These are phyloP conservation scores for Rhizoctonia solani DNA, from an alignment of 1,284 basidiomycete genomes.

Conservation along the genomic window DNA sequence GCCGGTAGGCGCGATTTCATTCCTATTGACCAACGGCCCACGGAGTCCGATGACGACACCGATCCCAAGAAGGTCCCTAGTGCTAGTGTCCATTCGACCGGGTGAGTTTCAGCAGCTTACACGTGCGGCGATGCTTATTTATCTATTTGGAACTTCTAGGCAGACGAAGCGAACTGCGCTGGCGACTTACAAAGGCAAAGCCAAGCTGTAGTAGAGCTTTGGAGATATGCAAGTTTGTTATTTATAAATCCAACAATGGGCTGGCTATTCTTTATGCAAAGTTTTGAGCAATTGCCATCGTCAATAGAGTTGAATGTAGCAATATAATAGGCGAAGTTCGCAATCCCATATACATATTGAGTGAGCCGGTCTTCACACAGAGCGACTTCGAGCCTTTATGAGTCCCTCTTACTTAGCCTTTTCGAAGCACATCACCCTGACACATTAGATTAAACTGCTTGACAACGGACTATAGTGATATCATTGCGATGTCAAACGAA, in stretches of 20 bases:
- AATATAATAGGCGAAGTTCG: background rate
- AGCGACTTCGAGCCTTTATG: background rate
- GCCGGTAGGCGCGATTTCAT: slow-evolving; percentile 72
- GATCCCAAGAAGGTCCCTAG: slow-evolving; percentile 60
- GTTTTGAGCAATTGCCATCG: no score
- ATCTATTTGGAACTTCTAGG: slow-evolving; percentile 47
- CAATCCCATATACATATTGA: background rate
- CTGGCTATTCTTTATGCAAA: background rate
- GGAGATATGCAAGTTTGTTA: background rate
- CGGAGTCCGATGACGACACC: slow-evolving; percentile 52
- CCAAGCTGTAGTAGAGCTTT: slow-evolving; percentile 53
- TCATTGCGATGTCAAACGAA: slow-evolving; percentile 13
- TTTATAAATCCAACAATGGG: background rate
- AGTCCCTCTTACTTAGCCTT: slow-evolving; percentile 17
- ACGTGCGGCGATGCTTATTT: background rate
- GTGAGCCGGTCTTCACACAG: slow-evolving; percentile 42
- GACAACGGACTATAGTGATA: slow-evolving; percentile 17
- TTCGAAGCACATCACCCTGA: slow-evolving; percentile 29
- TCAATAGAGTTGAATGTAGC: no score
- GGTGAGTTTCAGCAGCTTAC: slow-evolving; percentile 51
- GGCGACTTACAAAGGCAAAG: slow-evolving; percentile 68
- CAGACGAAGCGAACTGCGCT: slow-evolving; percentile 77
- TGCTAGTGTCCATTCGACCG: slow-evolving; percentile 65
- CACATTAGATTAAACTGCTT: slow-evolving; percentile 23
- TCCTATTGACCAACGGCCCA: slow-evolving; percentile 59